phyloP scores from a whole-genome alignment of 129 eudicot species.

The Solidago caesia region DNA sequence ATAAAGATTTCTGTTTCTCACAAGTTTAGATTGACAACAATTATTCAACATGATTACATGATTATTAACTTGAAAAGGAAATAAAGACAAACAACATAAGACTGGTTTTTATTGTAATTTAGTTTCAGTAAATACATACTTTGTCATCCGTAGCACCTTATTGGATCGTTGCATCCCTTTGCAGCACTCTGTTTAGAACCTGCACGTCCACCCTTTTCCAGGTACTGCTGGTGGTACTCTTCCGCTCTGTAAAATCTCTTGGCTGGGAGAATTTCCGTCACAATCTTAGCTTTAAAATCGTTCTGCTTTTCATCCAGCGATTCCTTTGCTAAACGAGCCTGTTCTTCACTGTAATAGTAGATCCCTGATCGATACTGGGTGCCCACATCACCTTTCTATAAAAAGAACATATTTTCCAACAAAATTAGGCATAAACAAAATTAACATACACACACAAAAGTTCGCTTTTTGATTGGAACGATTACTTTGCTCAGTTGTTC shows the following conservation, averaged over 20 bases:
- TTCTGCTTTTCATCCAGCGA: constrained; percentile 64
- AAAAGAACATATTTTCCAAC: constrained; percentile 4
- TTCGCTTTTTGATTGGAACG: background rate
- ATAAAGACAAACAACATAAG: constrained; percentile 18
- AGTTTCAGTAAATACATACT: constrained; percentile 7
- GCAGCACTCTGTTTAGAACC: constrained; percentile 74
- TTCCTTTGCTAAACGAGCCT: constrained; percentile 64
- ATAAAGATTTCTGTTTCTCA: constrained; percentile 25
- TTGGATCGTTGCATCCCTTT: constrained; percentile 88
- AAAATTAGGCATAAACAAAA: background rate
- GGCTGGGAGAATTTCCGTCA: constrained; percentile 90
- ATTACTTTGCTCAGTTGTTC: too few species aligned
- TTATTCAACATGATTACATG: constrained; percentile 8
- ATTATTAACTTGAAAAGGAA: background rate
- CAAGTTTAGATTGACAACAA: constrained; percentile 9
- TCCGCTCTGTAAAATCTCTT: constrained; percentile 86
- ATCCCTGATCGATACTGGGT: constrained; percentile 93
- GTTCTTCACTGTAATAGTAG: constrained; percentile 62
- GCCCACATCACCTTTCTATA: constrained; percentile 77
- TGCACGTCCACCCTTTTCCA: constrained; percentile 69
- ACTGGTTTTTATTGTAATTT: constrained; percentile 22
- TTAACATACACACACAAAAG: background rate
- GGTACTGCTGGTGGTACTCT: constrained; percentile 91
- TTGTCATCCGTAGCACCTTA: constrained; percentile 74
- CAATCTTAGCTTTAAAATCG: constrained; percentile 37